A percentile compares a stretch with the other conserved stretches of the same genome.
Evolutionary conservation across 1,139 yeast genomes (phyloP).

Genomic region (Sugiyamaella neomexicana): DNA sequence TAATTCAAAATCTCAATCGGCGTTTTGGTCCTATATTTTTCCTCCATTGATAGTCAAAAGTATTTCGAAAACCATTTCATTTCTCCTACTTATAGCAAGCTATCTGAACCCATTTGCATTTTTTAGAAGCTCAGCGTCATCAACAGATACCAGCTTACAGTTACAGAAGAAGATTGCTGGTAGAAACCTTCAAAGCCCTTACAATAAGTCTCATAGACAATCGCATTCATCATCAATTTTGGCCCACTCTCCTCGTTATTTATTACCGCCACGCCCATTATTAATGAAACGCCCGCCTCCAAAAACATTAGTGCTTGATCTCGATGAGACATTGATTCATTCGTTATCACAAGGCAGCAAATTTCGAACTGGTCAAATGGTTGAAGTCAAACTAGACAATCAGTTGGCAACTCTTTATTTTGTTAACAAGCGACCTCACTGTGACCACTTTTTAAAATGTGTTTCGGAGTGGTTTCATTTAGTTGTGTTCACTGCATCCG

Average conservation of each 20-base stretch:
- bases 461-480: constrained; percentile 87
- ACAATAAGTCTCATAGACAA: constrained; percentile 15
- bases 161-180: constrained; percentile 6
- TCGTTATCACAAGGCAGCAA: constrained; percentile 71
- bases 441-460: constrained; percentile 76
- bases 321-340: constrained; percentile 93
- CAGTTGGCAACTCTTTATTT: constrained; percentile 74
- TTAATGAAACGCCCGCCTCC: constrained; percentile 46
- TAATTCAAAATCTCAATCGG: neutral
- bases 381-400: constrained; percentile 73
- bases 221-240: constrained; percentile 13
- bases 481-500: constrained; percentile 90
- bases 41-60: constrained; percentile 5
- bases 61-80: neutral
- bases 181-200: constrained; percentile 25
- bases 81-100: constrained; percentile 4
- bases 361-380: constrained; percentile 65
- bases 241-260: constrained; percentile 14
- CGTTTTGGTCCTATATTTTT: neutral
- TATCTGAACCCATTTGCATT: constrained; percentile 15
- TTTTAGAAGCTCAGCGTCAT: constrained; percentile 1
- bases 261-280: constrained; percentile 28
- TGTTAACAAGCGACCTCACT: constrained; percentile 88
- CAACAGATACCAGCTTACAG: too few relatives aligned
- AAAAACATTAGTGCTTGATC: constrained; percentile 79